Base-by-base conservation (phyloP, 768 basidiomycete species). In the Botryobasidium botryosum region DNA sequence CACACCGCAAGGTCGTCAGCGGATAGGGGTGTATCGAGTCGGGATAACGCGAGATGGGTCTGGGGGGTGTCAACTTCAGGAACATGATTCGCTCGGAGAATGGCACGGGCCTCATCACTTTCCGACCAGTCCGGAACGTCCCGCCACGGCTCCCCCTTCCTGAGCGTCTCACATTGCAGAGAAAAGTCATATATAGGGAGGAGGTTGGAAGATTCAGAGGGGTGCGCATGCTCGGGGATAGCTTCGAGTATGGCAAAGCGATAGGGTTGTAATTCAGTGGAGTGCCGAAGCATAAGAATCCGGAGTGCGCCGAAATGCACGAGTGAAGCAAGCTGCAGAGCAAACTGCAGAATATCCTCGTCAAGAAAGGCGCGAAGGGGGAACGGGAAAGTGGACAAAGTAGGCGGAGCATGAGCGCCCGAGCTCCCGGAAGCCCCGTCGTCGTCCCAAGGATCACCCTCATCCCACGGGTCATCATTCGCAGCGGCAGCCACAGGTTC, bases 371-470 rank as follows among this genome's bases (percentile, higher is more conserved):
- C 53, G 7, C 74, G 64, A 18, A 92, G 68, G 2, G 71, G 53
- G 23, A 87, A 54, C 40, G 68, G 67, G 18, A 60, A 57, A 55
- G 61, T 51, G 40, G 52, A 43, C 1, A 37, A 31, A n/a, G n/a
- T n/a, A 6, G 27, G 38, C 18, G 43, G 15, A 2, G 44, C 35
- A 28, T 25, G 38, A 18, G 40, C 38, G 26, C 4, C 43, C 20
- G 32, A 32, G 24, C 46, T 41, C 39, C 35, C 36, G 4, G 56
- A 48, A 36, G 63, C 61, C 29, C 55, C 56, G 1, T 65, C 59
- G 37, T 83, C 77, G 29, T 66, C 75, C 79, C 80, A 84, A 10
- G 81, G 79, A 57, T 83, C 79, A 52, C 79, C 55, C 21, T 56
- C 81, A 52, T 75, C 73, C 80, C 79, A 82, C 17, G 48, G 45